Conservation (phyloP, 2,329 filamentous ascomycete species). For the Fonsecaea pedrosoi region DNA sequence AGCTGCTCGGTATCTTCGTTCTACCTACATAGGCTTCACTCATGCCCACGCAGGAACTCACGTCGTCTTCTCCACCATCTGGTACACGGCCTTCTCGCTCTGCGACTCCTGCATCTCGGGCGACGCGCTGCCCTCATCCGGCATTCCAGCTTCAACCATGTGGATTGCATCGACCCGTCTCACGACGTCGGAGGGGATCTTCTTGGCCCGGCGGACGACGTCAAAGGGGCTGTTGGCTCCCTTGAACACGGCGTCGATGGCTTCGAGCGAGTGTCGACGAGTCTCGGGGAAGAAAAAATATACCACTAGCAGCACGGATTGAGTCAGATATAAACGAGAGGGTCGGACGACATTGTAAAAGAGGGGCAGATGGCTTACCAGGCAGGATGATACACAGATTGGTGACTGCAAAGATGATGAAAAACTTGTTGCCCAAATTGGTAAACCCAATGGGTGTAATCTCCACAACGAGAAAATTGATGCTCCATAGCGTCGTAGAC, state of each 20-base stretch:
- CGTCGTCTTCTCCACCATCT: neutral
- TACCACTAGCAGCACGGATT: neutral
- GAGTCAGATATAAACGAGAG: neutral
- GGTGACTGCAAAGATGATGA: neutral
- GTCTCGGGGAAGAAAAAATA: slow-evolving; percentile 5
- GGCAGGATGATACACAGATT: neutral
- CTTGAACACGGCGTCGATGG: slow-evolving; percentile 4
- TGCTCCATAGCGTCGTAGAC: neutral
- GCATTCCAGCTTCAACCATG: neutral
- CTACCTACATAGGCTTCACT: neutral
- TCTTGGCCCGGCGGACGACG: slow-evolving; percentile 1
- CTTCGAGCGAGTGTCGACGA: neutral
- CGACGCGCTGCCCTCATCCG: neutral
- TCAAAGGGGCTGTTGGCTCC: neutral
- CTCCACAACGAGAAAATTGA: slow-evolving; percentile 4
- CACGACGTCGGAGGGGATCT: neutral
- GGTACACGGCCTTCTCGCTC: neutral
- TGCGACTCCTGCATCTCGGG: neutral
- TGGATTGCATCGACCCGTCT: neutral
- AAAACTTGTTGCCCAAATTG: neutral
- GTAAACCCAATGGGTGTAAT: slow-evolving; percentile 5
- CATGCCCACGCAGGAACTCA: neutral
- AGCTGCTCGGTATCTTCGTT: no score
- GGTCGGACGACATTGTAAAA: no score
- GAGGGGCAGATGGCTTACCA: neutral